Evolutionary conservation across 371 early-diverging fungal species (phyloP).

Genomic region (Capillidium heterosporum): DNA sequence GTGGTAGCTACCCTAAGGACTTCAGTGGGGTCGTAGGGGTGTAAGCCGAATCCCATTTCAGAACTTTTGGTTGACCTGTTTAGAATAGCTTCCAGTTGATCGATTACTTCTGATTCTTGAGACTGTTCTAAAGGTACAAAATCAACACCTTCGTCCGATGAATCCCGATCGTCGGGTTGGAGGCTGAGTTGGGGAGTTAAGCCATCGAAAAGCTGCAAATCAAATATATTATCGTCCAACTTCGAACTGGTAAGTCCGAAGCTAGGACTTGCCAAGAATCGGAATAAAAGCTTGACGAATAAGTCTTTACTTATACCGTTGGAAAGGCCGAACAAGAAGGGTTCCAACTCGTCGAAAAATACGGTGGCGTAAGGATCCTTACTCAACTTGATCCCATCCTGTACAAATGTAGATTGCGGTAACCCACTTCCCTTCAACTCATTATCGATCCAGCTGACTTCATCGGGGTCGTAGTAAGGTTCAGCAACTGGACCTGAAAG

Average conservation of each 20-base stretch:
- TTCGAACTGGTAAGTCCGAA: background rate
- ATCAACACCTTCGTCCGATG: background rate
- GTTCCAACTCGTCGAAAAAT: constrained; percentile 48
- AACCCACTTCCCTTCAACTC: background rate
- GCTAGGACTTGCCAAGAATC: background rate
- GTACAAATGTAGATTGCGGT: background rate
- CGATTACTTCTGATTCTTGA: too few relatives aligned
- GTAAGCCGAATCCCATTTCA: too few relatives aligned
- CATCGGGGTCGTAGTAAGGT: too few relatives aligned
- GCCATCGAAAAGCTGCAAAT: background rate
- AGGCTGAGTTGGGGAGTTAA: background rate
- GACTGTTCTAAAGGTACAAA: too few relatives aligned
- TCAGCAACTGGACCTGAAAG: background rate
- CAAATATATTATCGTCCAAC: background rate
- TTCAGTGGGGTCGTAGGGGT: too few relatives aligned
- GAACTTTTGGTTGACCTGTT: too few relatives aligned
- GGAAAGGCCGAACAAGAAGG: constrained; percentile 32
- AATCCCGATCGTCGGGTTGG: background rate
- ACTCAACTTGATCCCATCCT: constrained; percentile 10
- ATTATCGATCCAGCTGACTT: background rate
- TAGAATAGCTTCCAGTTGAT: too few relatives aligned
- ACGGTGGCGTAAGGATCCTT: constrained; percentile 46
- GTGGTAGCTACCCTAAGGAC: too few relatives aligned
- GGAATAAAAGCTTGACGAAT: background rate
- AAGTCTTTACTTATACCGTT: constrained; percentile 8